Base-by-base conservation (phyloP, 2,329 filamentous ascomycete genomes). In the Ceratocystis cubensis region DNA sequence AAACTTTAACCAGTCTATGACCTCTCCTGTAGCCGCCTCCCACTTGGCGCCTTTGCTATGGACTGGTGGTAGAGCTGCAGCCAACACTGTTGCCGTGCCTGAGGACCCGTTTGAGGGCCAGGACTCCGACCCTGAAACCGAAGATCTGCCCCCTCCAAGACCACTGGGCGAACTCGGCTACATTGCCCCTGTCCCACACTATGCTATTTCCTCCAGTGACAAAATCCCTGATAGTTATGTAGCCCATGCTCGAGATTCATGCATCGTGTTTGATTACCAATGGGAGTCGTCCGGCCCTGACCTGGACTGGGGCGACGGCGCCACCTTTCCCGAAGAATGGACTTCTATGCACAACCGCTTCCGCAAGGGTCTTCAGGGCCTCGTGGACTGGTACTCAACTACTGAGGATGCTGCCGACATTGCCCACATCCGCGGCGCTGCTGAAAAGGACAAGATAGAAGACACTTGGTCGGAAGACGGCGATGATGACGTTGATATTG, bases 281-380 rank as follows among this genome's bases (percentile, higher is more conserved):
- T 99, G 94, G 93, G 92, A 99, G 73, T 96, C 92, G 68, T 93
- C 92, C 81, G 83, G 88, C 15, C 78, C 82, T 2, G 85, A 89
- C 0, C 81, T 90, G 56, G 80, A 86, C 69, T 97, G 94, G 88
- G 93, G 92, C 5, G 86, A 91, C 71, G 93, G 93, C 8, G 94
- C 93, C 48, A 82, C 87, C 56, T 89, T 90, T 71, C 91, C 90
- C 0, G 94, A 99, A 75, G 94, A 97, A 75, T 99, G 94, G 94
- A 88, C 90, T 37, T 81, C 85, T 2, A 97, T 99, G 94, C 94
- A 99, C 75, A 87, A 87, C 73, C 84, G 94, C 25, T 96, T 97
- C 72, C 83, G 91, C 46, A 84, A 81, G 69, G 93, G 93, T 0
- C 75, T 96, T 48, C 86, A 89, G 70, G 84, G 84, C 57, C 82